Conservation (phyloP, 2,329 filamentous ascomycete species). For the Colletotrichum sp. region DNA sequence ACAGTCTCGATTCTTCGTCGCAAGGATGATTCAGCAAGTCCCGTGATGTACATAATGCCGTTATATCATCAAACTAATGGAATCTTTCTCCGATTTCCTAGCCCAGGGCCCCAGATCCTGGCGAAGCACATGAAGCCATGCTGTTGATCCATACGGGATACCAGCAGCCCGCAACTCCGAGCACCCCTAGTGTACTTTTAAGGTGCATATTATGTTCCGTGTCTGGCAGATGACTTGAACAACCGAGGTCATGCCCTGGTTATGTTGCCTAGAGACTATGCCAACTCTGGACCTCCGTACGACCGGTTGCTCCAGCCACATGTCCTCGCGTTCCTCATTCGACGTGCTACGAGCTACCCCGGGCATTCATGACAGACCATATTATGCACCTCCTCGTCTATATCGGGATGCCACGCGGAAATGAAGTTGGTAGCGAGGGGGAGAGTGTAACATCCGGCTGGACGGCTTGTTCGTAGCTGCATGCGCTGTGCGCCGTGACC, state of each 20-base stretch:
- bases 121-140: not conserved
- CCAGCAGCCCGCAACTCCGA: not conserved
- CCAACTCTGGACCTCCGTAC: not conserved
- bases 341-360: not conserved
- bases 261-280: not conserved
- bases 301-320: not conserved
- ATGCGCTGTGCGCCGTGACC: not conserved
- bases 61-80: not conserved
- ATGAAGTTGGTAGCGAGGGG: not conserved
- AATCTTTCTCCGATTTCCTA: fast-evolving
- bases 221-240: not conserved
- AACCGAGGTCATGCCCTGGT: not conserved
- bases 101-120: not conserved
- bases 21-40: fast-evolving
- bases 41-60: not conserved
- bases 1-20: not conserved
- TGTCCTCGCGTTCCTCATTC: not conserved
- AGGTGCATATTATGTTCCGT: not conserved
- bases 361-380: not conserved
- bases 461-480: not conserved
- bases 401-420: not conserved
- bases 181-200: not conserved
- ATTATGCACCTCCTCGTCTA: not conserved
- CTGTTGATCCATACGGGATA: not conserved
- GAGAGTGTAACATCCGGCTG: not conserved